Conservation (phyloP, 768 basidiomycete genomes). For the Serendipita vermifera region DNA sequence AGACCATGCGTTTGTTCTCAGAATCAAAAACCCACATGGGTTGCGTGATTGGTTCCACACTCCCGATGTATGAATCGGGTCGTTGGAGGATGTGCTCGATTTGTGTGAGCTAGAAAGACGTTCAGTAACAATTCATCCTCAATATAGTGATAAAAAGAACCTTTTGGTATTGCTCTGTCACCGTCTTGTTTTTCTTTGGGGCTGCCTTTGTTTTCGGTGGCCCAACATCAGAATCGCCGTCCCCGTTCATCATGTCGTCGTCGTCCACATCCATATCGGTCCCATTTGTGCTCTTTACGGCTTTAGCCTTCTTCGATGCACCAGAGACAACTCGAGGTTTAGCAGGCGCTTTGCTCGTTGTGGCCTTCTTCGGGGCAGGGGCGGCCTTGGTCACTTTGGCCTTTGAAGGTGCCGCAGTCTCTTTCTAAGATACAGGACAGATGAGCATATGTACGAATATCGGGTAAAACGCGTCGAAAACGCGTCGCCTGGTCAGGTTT, state of each 20-base stretch:
- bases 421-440: slow-evolving; percentile 21
- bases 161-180: slow-evolving; percentile 84
- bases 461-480: not conserved
- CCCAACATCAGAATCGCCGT: slow-evolving; percentile 23
- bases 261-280: slow-evolving; percentile 34
- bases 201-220: slow-evolving; percentile 17
- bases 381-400: slow-evolving; percentile 9
- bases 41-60: slow-evolving; percentile 77
- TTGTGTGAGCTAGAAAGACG: slow-evolving; percentile 63
- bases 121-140: slow-evolving; percentile 9
- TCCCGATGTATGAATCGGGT: slow-evolving; percentile 93
- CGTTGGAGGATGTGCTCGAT: slow-evolving; percentile 87
- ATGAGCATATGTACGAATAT: slow-evolving; percentile 30
- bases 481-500: not conserved
- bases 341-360: slow-evolving; percentile 28
- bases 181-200: slow-evolving; percentile 64
- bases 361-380: slow-evolving; percentile 20
- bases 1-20: slow-evolving; percentile 68
- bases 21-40: slow-evolving; percentile 90
- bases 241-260: slow-evolving; percentile 26
- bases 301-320: slow-evolving; percentile 45
- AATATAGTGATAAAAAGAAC: slow-evolving; percentile 26
- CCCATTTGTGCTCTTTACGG: slow-evolving; percentile 47
- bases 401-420: slow-evolving; percentile 13
- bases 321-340: slow-evolving; percentile 19